phyloP scores from a whole-genome alignment of 805 yeast species.

The Lipomyces lipofer region DNA sequence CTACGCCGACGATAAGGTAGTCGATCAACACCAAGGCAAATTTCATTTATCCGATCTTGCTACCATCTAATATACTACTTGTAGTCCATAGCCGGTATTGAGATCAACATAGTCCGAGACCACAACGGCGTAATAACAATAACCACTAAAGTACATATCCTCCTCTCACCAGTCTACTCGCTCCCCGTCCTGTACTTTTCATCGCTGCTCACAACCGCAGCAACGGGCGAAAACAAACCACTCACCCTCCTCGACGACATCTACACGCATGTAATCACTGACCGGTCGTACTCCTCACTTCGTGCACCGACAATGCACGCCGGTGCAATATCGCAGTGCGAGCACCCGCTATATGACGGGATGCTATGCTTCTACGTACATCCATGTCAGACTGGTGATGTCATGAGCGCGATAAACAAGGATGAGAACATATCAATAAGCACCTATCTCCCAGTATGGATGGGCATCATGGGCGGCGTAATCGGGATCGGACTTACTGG shows the following conservation, averaged over 20 bases:
- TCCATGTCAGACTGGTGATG: conserved; percentile 28
- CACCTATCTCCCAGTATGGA: conserved; percentile 24
- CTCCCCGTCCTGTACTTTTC: conserved; percentile 24
- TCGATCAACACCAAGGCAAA: not conserved
- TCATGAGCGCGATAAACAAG: conserved; percentile 13
- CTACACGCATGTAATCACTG: conserved; percentile 6
- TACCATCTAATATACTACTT: not conserved
- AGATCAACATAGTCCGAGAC: not conserved
- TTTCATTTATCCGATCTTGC: not conserved
- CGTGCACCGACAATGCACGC: not conserved
- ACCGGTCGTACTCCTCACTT: not conserved
- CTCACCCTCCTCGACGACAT: conserved; percentile 16
- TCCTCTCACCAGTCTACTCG: conserved; percentile 17
- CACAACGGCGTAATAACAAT: not conserved
- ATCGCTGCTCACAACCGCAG: not conserved
- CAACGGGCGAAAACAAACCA: not conserved
- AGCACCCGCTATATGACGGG: conserved; percentile 19
- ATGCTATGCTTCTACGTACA: conserved; percentile 26
- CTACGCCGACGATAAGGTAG: not conserved
- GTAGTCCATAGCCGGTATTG: not conserved
- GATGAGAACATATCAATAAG: conserved; percentile 8
- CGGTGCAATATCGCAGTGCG: conserved; percentile 25
- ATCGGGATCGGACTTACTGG: conserved; percentile 16
- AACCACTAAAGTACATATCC: conserved; percentile 3
- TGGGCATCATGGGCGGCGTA: conserved; percentile 21